Base-by-base conservation (phyloP, 2,329 filamentous ascomycete species). In the Ophiosphaerella korrae region DNA sequence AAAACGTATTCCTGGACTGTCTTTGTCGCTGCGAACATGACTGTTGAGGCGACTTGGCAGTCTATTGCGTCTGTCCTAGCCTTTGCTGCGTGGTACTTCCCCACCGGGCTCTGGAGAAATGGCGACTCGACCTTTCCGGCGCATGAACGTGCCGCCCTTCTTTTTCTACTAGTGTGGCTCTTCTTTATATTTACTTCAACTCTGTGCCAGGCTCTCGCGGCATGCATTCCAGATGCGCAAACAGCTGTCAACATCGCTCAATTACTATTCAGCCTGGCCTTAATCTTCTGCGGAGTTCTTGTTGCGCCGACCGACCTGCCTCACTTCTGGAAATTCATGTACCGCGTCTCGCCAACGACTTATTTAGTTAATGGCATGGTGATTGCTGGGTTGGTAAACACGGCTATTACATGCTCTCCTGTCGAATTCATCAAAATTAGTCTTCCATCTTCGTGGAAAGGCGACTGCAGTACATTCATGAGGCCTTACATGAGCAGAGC, bases 1-100 rank as follows among this genome's bases (percentile, higher is more conserved):
- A 92, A 91, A 76, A 86, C 88, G 0, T 94, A 93, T 71, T 84
- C 84, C 47, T 94, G 90, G 90, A 84, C 86, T 70, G 84, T 88
- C 4, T 93, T 94, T 68, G 87, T 93, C 78, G 76, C 91, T 18
- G 84, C 87, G 40, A 88, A 92, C 70, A 88, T 95, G 55, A 74
- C 91, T 31, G 89, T 91, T 44, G 91, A 96, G 70, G 76, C 95
- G 2, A 88, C 89, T 0, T 95, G 88, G 84, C 89, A 92, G 65
- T 80, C 84, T 0, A 69, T 93, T 21, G 85, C 88, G 78, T 82
- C 84, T 1, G 79, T 86, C 8, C 75, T 93, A 51, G 85, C 89
- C 75, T 94, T 80, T 76, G 79, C 90, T 60, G 84, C 79, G 67
- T 92, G 88, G 83, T 95, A 95, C 77, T 95, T 90, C 68, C 89